phyloP scores from a whole-genome alignment of 2,329 filamentous ascomycete genomes.

The Diplocarpon rosae region DNA sequence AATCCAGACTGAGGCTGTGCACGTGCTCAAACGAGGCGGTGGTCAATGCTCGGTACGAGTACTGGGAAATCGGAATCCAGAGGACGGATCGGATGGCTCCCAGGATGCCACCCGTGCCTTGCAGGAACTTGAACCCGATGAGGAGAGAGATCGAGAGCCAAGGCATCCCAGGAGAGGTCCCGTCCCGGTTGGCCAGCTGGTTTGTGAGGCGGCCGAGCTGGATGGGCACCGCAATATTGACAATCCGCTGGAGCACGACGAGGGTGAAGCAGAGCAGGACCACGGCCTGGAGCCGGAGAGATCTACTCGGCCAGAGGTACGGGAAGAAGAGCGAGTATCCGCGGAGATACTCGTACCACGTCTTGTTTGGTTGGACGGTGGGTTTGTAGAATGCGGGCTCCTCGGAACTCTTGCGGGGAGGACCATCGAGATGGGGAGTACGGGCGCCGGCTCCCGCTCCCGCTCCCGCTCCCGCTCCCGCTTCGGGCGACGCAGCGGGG shows the following conservation, averaged over 20 bases:
- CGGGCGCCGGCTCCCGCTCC: too few species aligned
- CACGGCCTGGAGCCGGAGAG: constrained; percentile 60
- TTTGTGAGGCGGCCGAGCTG: constrained; percentile 76
- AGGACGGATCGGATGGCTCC: constrained; percentile 72
- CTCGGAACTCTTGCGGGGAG: constrained; percentile 39
- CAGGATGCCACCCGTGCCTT: constrained; percentile 79
- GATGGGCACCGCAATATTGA: constrained; percentile 78
- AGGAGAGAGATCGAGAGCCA: constrained; percentile 68
- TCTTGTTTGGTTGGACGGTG: constrained; percentile 72
- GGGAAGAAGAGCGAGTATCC: constrained; percentile 93
- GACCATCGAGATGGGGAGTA: too few species aligned
- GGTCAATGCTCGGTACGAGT: constrained; percentile 88
- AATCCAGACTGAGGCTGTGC: constrained; percentile 87
- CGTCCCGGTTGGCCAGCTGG: constrained; percentile 49
- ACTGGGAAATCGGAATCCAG: constrained; percentile 95
- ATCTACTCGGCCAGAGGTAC: constrained; percentile 89
- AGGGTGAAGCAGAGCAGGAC: constrained; percentile 75
- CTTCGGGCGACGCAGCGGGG: too few species aligned
- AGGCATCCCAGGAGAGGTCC: constrained; percentile 38
- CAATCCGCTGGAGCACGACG: constrained; percentile 65
- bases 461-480: too few species aligned
- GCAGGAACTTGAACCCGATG: constrained; percentile 68
- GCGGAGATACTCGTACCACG: constrained; percentile 91
- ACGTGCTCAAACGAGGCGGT: constrained; percentile 97
- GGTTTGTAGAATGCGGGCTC: constrained; percentile 80